Evolutionary conservation across 768 basidiomycete species (phyloP), one percentile per base, ranked within the genome.

Genomic region (Kwoniella pini): DNA sequence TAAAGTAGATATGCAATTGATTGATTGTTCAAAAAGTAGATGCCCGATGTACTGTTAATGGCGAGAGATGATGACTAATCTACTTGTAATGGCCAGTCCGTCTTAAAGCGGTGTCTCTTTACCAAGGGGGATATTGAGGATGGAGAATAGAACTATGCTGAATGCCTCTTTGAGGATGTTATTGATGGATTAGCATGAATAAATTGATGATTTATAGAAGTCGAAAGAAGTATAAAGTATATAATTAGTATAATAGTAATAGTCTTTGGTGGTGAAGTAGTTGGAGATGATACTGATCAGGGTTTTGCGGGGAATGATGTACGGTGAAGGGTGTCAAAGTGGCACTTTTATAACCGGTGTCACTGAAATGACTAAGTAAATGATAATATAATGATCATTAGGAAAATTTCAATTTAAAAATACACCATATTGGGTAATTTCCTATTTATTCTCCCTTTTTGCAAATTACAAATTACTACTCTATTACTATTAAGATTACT

Each of bases 1-100:
- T n/a, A n/a, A n/a, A n/a, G n/a, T n/a, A n/a, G n/a, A n/a, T n/a
- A n/a, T n/a, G n/a, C n/a, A n/a, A n/a, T n/a, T n/a, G n/a, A n/a
- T n/a, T n/a, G n/a, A n/a, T n/a, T n/a, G n/a, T n/a, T n/a, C n/a
- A n/a, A n/a, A 36, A 36, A 15, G 15, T 36, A 36, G 33, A 36
- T 36, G 33, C 33, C 33, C 15, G 33, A 36, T 7, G 33, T 36
- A 69, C 65, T 68, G 64, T 65, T 71, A 60, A 69, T 60, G 67
- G 79, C 88, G 22, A 89, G 91, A 76, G 90, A 77, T 90, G 88
- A 78, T 89, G 88, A 38, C 82, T 82, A 83, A 69, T 63, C 73
- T 94, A 15, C 7, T 36, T 7, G 33, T 36, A 7, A 36, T 36
- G 7, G 33, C 15, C n/a, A n/a, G n/a, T n/a, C n/a, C n/a, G n/a